phyloP scores from a whole-genome alignment of 768 basidiomycete species.

The Amylocystis lapponica region DNA sequence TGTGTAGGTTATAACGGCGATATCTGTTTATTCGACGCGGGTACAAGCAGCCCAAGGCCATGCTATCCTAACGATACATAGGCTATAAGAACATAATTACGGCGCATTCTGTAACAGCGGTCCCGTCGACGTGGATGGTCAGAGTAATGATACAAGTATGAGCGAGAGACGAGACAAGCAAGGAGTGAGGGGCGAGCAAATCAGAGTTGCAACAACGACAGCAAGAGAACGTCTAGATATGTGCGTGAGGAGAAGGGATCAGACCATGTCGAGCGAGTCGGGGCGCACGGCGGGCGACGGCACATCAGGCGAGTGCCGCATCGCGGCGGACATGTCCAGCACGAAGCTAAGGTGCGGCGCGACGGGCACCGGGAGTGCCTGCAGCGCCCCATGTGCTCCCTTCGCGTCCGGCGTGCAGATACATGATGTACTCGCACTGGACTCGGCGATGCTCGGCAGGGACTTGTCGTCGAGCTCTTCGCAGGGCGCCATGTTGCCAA shows the following conservation, averaged over 20 bases:
- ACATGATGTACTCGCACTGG: slow-evolving; percentile 15
- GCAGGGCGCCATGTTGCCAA: slow-evolving; percentile 14
- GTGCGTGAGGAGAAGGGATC: background rate
- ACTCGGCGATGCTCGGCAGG: slow-evolving; percentile 5
- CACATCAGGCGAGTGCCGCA: slow-evolving; percentile 11
- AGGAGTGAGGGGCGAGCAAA: too few species aligned
- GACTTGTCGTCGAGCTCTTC: slow-evolving; percentile 14
- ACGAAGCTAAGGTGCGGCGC: background rate
- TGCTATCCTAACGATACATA: too few species aligned
- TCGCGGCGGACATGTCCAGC: background rate
- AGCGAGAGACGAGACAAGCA: background rate
- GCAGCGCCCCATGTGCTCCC: background rate
- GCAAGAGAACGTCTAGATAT: background rate
- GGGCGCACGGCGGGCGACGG: slow-evolving; percentile 14
- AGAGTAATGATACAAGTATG: too few species aligned
- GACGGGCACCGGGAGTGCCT: background rate
- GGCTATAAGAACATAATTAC: too few species aligned
- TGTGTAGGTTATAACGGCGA: too few species aligned
- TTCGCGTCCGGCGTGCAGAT: slow-evolving; percentile 15
- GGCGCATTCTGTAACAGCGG: too few species aligned
- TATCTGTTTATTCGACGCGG: too few species aligned
- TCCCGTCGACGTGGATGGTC: too few species aligned
- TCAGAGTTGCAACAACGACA: background rate
- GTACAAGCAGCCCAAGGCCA: too few species aligned
- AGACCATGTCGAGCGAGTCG: slow-evolving; percentile 15